A percentile compares a stretch with the other conserved stretches of the same genome.
These are phyloP conservation scores for Mucor velutinosus DNA, from an alignment of 371 early-diverging fungal genomes.

Conservation along the genomic window DNA sequence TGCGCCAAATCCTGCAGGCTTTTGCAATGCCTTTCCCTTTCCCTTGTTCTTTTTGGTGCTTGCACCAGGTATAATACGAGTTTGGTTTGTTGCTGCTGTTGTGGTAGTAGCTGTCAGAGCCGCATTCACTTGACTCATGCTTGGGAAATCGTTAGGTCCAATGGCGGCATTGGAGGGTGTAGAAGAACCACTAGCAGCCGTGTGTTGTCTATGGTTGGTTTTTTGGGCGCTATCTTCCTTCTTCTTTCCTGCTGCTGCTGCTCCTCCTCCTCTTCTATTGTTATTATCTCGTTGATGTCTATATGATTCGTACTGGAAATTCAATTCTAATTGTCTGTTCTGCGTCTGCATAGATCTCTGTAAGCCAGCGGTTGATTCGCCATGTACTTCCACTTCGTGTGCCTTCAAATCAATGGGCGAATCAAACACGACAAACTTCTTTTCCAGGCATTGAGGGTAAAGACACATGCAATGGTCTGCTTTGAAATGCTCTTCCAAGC, in stretches of 20 bases:
- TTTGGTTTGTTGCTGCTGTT: background rate
- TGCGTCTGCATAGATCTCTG: slow-evolving; percentile 40
- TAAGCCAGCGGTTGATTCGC: slow-evolving; percentile 31
- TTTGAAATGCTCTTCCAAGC: slow-evolving; percentile 82
- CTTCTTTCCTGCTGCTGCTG: slow-evolving; percentile 8
- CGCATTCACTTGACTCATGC: slow-evolving; percentile 5
- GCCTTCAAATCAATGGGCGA: slow-evolving; percentile 89
- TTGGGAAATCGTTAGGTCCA: background rate
- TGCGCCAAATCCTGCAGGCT: slow-evolving; percentile 37
- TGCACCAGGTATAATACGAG: slow-evolving; percentile 18
- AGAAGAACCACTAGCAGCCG: background rate
- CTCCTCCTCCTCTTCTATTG: slow-evolving; percentile 3
- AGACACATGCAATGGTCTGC: slow-evolving; percentile 83
- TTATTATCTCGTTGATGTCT: slow-evolving; percentile 11
- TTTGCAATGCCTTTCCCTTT: slow-evolving; percentile 18
- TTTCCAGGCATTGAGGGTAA: slow-evolving; percentile 83
- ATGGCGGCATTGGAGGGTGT: background rate
- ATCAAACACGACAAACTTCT: slow-evolving; percentile 96
- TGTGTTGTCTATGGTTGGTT: background rate
- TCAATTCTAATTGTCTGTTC: slow-evolving; percentile 58
- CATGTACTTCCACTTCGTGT: slow-evolving; percentile 71
- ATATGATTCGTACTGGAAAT: slow-evolving; percentile 57
- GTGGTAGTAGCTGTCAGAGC: background rate
- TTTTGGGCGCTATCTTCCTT: slow-evolving; percentile 5
- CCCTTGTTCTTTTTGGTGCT: slow-evolving; percentile 11